These are phyloP conservation scores for Hyphopichia pseudoburtonii DNA, from an alignment of 1,139 yeast genomes.

Conservation along the genomic window DNA sequence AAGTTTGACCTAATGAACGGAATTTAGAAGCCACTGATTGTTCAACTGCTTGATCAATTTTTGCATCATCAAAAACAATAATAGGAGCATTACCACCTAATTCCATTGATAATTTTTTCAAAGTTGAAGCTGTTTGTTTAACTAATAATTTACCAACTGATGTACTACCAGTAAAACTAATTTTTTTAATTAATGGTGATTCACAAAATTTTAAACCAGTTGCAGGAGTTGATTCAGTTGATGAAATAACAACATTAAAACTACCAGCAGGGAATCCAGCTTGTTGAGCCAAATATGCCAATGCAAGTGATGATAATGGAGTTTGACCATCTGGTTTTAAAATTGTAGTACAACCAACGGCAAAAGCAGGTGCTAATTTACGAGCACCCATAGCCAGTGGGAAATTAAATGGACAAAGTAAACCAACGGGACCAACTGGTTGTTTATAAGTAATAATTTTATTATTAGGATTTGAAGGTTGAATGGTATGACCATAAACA, in stretches of 20 bases:
- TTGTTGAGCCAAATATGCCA: conserved; percentile 43
- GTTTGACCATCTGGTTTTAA: conserved; percentile 50
- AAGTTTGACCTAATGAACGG: conserved; percentile 83
- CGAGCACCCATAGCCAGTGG: conserved; percentile 52
- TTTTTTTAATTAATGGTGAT: conserved; percentile 41
- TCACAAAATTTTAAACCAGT: conserved; percentile 35
- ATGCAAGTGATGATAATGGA: conserved; percentile 44
- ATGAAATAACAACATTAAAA: conserved; percentile 40
- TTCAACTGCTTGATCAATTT: conserved; percentile 46
- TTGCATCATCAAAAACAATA: conserved; percentile 49
- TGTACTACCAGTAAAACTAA: conserved; percentile 61
- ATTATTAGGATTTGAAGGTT: conserved; percentile 38
- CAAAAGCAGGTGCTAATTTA: conserved; percentile 48
- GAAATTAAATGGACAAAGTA: conserved; percentile 49
- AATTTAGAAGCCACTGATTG: conserved; percentile 56
- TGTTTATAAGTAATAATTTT: conserved; percentile 43
- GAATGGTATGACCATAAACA: conserved; percentile 42
- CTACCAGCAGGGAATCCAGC: conserved; percentile 49
- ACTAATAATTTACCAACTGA: conserved; percentile 53
- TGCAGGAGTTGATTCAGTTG: conserved; percentile 36
- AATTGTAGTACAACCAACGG: conserved; percentile 50
- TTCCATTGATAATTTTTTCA: conserved; percentile 52
- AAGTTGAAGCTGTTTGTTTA: conserved; percentile 46
- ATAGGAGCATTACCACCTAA: conserved; percentile 56
- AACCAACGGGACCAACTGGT: conserved; percentile 51